Conservation (phyloP, 1,284 basidiomycete species). For the Cystobasidium sp. region DNA sequence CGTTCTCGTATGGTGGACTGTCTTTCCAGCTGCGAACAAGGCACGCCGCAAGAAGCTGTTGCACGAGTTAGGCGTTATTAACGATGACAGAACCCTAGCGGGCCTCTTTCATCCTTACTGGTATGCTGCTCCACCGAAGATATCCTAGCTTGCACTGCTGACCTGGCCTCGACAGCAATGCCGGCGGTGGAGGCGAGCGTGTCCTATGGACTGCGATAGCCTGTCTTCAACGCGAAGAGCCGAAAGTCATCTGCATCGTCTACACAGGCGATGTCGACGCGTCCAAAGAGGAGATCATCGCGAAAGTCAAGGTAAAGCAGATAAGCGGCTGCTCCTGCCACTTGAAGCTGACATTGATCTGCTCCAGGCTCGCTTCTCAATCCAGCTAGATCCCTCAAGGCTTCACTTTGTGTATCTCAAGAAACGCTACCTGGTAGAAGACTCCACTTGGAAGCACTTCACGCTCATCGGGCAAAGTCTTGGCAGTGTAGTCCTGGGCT, state of each 20-base stretch:
- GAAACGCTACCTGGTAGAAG: constrained; percentile 75
- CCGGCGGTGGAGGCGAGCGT: constrained; percentile 94
- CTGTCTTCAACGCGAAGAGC: constrained; percentile 73
- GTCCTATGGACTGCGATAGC: constrained; percentile 92
- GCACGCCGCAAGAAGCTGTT: constrained; percentile 26
- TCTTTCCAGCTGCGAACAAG: constrained; percentile 31
- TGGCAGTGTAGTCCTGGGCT: constrained; percentile 80
- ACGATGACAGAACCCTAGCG: constrained; percentile 59
- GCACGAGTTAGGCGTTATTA: constrained; percentile 8
- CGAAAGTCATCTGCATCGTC: constrained; percentile 74
- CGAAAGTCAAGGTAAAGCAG: constrained; percentile 73
- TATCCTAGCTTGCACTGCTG: constrained; percentile 2
- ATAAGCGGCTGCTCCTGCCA: constrained; percentile 4
- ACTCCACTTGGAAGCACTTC: constrained; percentile 80
- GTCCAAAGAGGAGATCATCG: constrained; percentile 79
- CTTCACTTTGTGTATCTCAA: constrained; percentile 79
- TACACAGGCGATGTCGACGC: constrained; percentile 86
- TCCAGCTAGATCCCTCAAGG: constrained; percentile 67
- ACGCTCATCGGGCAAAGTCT: constrained; percentile 90
- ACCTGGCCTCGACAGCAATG: constrained; percentile 70
- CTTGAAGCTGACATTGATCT: not conserved
- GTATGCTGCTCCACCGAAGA: constrained; percentile 60
- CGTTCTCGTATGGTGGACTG: constrained; percentile 3
- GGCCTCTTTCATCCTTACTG: constrained; percentile 97
- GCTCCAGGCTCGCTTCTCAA: constrained; percentile 77